phyloP scores from a whole-genome alignment of 306 rosid species.

The Elaeagnus macrophylla region DNA sequence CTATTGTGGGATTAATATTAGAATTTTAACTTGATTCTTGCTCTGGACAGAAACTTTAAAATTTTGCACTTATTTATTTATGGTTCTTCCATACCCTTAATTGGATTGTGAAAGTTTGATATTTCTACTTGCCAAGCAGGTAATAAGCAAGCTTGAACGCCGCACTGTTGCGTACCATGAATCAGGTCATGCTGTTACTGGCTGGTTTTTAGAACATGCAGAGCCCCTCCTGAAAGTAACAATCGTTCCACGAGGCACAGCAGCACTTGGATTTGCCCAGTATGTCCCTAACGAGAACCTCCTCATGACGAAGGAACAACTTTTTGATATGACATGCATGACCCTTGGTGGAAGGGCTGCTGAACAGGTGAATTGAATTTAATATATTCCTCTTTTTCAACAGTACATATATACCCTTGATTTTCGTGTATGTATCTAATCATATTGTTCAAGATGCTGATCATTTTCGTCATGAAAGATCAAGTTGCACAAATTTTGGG shows the following conservation, averaged over 20 bases:
- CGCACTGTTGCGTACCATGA: slow-evolving; percentile 95
- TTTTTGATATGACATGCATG: slow-evolving; percentile 89
- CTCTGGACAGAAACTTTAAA: not conserved
- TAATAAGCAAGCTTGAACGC: slow-evolving; percentile 82
- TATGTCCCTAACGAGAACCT: slow-evolving; percentile 91
- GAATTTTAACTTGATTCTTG: not conserved
- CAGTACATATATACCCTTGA: not conserved
- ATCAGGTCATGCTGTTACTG: slow-evolving; percentile 91
- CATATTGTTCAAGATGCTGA: not conserved
- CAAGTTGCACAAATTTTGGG: not conserved
- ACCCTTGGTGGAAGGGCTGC: slow-evolving; percentile 97
- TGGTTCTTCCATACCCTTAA: not conserved
- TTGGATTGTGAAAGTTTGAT: slow-evolving; percentile 12
- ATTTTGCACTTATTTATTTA: not conserved
- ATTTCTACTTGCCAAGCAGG: slow-evolving; percentile 35
- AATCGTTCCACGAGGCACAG: slow-evolving; percentile 94
- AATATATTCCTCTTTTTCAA: not conserved
- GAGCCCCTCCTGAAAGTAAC: slow-evolving; percentile 88
- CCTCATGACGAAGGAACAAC: slow-evolving; percentile 92
- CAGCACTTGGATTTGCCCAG: slow-evolving; percentile 95
- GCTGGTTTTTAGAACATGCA: slow-evolving; percentile 89
- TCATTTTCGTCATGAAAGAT: not conserved
- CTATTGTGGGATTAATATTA: too few relatives aligned
- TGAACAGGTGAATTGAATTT: slow-evolving; percentile 54
- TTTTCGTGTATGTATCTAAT: too few relatives aligned